phyloP scores from a whole-genome alignment of 352 stramenopile genomes.

The Phytophthora pseudosyringae region DNA sequence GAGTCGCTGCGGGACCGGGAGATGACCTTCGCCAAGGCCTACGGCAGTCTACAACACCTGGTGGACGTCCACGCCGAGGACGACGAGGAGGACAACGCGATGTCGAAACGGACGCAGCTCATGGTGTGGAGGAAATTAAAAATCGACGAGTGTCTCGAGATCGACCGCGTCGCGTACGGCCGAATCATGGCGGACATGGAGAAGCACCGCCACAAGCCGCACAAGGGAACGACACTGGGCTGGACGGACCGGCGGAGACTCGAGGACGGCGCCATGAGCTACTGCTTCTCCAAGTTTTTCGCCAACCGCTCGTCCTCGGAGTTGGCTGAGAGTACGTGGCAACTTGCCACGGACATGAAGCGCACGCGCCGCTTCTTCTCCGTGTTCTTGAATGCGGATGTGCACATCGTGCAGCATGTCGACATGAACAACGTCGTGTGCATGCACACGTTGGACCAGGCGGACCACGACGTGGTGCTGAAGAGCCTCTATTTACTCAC shows the following conservation, averaged over 20 bases:
- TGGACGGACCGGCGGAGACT: slow-evolving; percentile 48
- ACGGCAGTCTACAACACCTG: slow-evolving; percentile 54
- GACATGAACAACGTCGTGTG: slow-evolving; percentile 55
- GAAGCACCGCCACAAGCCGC: slow-evolving; percentile 40
- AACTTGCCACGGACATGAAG: slow-evolving; percentile 36
- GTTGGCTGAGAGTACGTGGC: slow-evolving; percentile 41
- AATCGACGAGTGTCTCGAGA: slow-evolving; percentile 50
- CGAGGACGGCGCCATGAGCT: slow-evolving; percentile 35
- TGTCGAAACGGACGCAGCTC: slow-evolving; percentile 39
- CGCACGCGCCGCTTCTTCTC: slow-evolving; percentile 43
- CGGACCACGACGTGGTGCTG: slow-evolving; percentile 46
- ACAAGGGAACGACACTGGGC: slow-evolving; percentile 43
- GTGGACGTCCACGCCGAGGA: slow-evolving; percentile 46
- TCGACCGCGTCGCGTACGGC: slow-evolving; percentile 48
- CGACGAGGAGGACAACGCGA: slow-evolving; percentile 15
- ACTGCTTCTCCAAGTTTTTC: slow-evolving; percentile 56
- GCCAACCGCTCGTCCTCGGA: slow-evolving; percentile 29
- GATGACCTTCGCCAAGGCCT: slow-evolving; percentile 53
- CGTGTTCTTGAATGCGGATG: slow-evolving; percentile 47
- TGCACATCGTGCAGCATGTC: slow-evolving; percentile 47
- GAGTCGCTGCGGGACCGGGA: slow-evolving; percentile 40
- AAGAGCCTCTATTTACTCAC: slow-evolving; percentile 56
- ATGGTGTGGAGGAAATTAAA: slow-evolving; percentile 45
- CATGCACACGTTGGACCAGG: slow-evolving; percentile 49
- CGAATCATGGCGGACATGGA: slow-evolving; percentile 45